phyloP scores from a whole-genome alignment of 768 basidiomycete species.

The Mycena olivaceomarginata region DNA sequence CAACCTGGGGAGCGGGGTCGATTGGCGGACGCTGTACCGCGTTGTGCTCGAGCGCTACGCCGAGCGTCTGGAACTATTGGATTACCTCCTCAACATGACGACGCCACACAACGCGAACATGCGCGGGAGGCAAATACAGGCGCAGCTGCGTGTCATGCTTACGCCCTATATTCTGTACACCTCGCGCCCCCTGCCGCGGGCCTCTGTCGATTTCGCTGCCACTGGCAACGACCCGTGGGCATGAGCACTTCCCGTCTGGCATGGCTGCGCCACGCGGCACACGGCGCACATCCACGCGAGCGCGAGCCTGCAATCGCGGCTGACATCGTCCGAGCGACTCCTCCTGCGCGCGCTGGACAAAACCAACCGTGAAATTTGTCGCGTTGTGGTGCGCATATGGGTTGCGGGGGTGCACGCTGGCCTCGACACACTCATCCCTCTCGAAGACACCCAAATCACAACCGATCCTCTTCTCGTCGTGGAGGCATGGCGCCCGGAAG shows the following conservation, averaged over 20 bases:
- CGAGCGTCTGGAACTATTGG: conserved; percentile 52
- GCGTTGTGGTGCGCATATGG: conserved; percentile 33
- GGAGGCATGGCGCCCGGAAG: conserved; percentile 17
- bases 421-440: conserved; percentile 8
- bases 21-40: conserved; percentile 56
- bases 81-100: conserved; percentile 41
- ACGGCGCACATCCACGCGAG: conserved; percentile 42
- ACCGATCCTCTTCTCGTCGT: neutral
- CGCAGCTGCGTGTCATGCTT: conserved; percentile 29
- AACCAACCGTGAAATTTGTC: conserved; percentile 35
- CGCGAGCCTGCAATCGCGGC: neutral
- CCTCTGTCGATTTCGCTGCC: too few relatives aligned
- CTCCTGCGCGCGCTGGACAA: conserved; percentile 45
- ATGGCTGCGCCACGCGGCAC: conserved; percentile 54
- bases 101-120: conserved; percentile 7
- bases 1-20: conserved; percentile 50
- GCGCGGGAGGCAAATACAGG: neutral
- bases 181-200: neutral
- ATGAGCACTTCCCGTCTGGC: conserved; percentile 57
- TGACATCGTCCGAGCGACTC: conserved; percentile 54
- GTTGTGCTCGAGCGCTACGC: conserved; percentile 55
- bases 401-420: conserved; percentile 25
- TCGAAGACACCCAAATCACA: conserved; percentile 7
- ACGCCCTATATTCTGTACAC: conserved; percentile 10
- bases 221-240: neutral